Evolutionary conservation across 2,329 filamentous ascomycete species (phyloP).

Genomic region (Zasmidium angulare): DNA sequence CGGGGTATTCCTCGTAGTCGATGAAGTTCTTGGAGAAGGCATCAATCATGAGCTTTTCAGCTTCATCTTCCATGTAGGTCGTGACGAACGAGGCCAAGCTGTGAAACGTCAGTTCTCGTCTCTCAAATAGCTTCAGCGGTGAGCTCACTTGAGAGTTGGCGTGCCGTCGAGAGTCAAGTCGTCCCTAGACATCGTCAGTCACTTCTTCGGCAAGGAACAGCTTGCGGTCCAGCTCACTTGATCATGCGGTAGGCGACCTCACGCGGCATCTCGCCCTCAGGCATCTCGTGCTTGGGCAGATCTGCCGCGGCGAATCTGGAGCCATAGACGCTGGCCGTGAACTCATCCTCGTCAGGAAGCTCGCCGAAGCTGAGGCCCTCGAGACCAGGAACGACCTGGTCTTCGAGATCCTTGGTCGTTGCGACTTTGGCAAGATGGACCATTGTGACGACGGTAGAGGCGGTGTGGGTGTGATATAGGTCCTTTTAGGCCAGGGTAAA

Average conservation of each 20-base stretch:
- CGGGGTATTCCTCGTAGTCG: constrained; percentile 52
- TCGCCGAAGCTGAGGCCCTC: constrained; percentile 49
- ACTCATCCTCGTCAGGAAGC: constrained; percentile 51
- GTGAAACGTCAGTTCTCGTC: constrained; percentile 19
- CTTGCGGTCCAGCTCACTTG: constrained; percentile 50
- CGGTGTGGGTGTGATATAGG: background rate
- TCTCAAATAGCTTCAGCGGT: background rate
- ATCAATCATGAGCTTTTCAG: constrained; percentile 92
- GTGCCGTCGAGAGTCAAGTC: constrained; percentile 89
- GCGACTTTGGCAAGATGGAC: constrained; percentile 36
- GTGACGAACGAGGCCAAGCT: constrained; percentile 92
- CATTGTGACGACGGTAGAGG: constrained; percentile 26
- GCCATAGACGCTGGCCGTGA: constrained; percentile 82
- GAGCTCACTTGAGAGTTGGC: constrained; percentile 73
- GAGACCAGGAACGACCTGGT: constrained; percentile 45
- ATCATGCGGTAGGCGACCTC: constrained; percentile 97
- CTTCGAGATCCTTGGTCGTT: constrained; percentile 32
- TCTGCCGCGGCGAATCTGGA: constrained; percentile 79
- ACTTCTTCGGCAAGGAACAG: too few relatives aligned
- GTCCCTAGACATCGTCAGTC: constrained; percentile 50
- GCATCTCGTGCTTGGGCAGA: constrained; percentile 81
- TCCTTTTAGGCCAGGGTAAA: background rate
- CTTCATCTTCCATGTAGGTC: constrained; percentile 97
- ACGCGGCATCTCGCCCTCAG: constrained; percentile 83
- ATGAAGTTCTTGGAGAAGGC: constrained; percentile 90